phyloP scores from a whole-genome alignment of 768 basidiomycete species.

The Boletus bicolor region DNA sequence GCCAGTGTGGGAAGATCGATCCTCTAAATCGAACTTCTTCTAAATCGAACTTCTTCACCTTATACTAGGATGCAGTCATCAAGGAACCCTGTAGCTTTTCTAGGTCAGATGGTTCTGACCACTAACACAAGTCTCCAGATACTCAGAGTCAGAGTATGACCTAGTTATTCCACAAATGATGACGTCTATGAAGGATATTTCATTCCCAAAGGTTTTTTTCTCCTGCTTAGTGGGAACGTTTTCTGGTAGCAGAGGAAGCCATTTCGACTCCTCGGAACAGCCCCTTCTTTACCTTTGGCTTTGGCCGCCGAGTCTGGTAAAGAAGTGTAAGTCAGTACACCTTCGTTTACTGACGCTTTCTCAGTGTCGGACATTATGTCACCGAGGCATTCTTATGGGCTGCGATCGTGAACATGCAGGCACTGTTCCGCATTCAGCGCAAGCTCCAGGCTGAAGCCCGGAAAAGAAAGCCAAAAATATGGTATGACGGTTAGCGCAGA shows the following conservation, averaged over 20 bases:
- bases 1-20: constrained; percentile 15
- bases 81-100: constrained; percentile 8
- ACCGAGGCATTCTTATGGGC: constrained; percentile 35
- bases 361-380: constrained; percentile 38
- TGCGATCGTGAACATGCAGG: constrained; percentile 8
- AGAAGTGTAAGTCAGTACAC: neutral
- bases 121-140: too few relatives aligned
- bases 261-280: neutral
- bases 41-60: neutral
- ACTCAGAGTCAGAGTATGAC: neutral
- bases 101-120: constrained; percentile 3
- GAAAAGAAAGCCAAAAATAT: constrained; percentile 5
- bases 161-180: constrained; percentile 30
- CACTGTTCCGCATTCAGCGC: constrained; percentile 5
- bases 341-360: neutral
- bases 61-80: constrained; percentile 3
- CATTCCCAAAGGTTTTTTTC: constrained; percentile 39
- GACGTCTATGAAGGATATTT: constrained; percentile 42
- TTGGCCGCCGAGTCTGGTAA: constrained; percentile 40
- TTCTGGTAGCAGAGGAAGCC: constrained; percentile 5
- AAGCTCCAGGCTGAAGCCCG: neutral
- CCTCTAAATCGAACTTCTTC: neutral
- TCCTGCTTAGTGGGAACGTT: constrained; percentile 17
- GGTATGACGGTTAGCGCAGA: constrained; percentile 1
- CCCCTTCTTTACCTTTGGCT: constrained; percentile 14